Percentiles rank a stretch among this genome's conserved stretches.
Evolutionary conservation across 441 rosid genomes (phyloP).

Genomic region (Monsonia emarginata): DNA sequence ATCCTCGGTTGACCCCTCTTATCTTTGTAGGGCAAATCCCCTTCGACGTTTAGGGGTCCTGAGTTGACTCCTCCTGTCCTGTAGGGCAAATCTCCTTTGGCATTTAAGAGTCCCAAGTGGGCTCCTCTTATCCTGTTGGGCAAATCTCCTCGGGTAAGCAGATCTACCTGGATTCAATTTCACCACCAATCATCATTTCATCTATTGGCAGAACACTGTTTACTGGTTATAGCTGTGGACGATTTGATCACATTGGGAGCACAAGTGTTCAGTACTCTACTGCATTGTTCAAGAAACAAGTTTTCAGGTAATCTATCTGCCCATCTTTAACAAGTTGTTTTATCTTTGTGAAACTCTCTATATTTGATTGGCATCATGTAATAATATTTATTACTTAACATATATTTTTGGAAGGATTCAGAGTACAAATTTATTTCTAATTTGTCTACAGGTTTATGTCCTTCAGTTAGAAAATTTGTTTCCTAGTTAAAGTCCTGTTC

Average conservation of each 20-base stretch:
- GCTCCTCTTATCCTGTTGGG: neutral
- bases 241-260: neutral
- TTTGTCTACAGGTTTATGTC: neutral
- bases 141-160: neutral
- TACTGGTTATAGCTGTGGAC: too few species aligned
- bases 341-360: neutral
- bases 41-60: slow-evolving; percentile 33
- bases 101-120: slow-evolving; percentile 3
- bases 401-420: neutral
- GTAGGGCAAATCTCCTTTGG: slow-evolving; percentile 20
- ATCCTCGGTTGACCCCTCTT: slow-evolving; percentile 33
- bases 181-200: too few species aligned
- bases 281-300: neutral
- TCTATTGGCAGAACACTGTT: too few species aligned
- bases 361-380: neutral
- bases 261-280: neutral
- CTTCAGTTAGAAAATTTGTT: neutral
- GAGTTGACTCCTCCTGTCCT: slow-evolving; percentile 19
- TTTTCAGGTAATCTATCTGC: neutral
- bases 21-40: slow-evolving; percentile 65
- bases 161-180: neutral
- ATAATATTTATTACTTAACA: neutral
- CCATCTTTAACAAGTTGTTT: neutral
- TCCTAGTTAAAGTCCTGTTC: neutral
- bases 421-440: neutral